These are phyloP conservation scores for Prunella vulgaris DNA, from an alignment of 257 asterid species.

Conservation along the genomic window DNA sequence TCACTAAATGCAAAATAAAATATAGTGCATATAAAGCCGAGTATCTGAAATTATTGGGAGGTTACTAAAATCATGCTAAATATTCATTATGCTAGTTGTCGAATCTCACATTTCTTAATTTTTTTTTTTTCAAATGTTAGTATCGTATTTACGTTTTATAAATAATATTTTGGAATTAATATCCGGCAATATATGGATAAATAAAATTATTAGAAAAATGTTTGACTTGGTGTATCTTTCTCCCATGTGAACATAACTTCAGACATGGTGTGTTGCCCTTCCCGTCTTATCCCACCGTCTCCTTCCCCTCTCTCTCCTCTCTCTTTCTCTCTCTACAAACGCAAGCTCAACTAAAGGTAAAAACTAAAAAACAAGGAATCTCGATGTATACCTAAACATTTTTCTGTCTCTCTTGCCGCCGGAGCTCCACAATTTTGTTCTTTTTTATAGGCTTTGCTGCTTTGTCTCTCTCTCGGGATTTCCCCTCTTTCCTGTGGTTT, in stretches of 20 bases:
- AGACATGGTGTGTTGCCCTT: background rate
- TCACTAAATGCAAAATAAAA: background rate
- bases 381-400: background rate
- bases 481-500: background rate
- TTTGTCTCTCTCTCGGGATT: conserved; percentile 20
- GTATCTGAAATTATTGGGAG: background rate
- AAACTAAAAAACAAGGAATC: conserved; percentile 16
- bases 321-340: background rate
- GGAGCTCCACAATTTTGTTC: conserved; percentile 25
- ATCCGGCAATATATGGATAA: background rate
- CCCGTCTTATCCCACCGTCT: conserved; percentile 8
- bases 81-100: background rate
- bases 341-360: conserved; percentile 10
- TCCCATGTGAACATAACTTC: conserved; percentile 16
- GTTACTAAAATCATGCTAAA: conserved; percentile 7
- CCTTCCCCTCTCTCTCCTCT: background rate
- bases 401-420: conserved; percentile 29
- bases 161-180: no score
- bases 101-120: background rate
- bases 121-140: background rate
- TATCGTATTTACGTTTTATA: no score
- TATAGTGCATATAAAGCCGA: background rate
- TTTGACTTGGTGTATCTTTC: conserved; percentile 3
- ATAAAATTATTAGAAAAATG: background rate
- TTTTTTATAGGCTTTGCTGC: conserved; percentile 10